Evolutionary conservation across 208 protist species (phyloP).

Genomic region (Leishmania amazonensis): DNA sequence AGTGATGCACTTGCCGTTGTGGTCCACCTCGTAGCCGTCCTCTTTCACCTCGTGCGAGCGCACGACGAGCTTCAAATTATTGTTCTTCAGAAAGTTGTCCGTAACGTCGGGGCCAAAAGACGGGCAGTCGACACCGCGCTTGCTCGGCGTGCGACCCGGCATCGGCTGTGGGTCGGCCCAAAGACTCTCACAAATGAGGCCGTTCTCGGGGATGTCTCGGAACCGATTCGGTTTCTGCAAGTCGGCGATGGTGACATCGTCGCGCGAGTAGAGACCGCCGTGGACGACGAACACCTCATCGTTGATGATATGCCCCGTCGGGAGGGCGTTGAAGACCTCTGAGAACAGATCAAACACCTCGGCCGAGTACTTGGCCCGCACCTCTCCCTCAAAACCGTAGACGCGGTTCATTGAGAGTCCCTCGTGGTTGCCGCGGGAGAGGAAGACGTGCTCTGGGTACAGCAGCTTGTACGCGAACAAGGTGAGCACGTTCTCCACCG

Average conservation of each 20-base stretch:
- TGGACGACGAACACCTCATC: conserved; percentile 95
- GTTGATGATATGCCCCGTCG: conserved; percentile 94
- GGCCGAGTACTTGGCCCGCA: conserved; percentile 94
- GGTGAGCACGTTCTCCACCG: conserved; percentile 95
- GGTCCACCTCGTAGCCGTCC: conserved; percentile 95
- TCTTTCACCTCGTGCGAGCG: conserved; percentile 98
- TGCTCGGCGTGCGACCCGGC: conserved; percentile 91
- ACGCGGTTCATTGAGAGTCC: conserved; percentile 96
- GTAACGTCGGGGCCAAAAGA: conserved; percentile 98
- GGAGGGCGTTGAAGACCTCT: conserved; percentile 96
- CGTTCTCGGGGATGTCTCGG: conserved; percentile 94
- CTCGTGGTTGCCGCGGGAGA: conserved; percentile 98
- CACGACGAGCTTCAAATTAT: conserved; percentile 95
- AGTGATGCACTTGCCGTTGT: conserved; percentile 93
- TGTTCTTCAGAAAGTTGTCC: conserved; percentile 93
- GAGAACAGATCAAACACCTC: conserved; percentile 95
- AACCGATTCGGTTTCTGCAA: conserved; percentile 96
- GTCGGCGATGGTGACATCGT: conserved; percentile 97
- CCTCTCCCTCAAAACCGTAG: conserved; percentile 99
- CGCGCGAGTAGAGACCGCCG: conserved; percentile 95
- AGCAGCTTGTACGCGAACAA: conserved; percentile 97
- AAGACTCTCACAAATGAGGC: conserved; percentile 96
- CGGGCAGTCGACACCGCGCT: conserved; percentile 95
- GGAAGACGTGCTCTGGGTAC: conserved; percentile 95
- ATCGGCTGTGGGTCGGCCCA: conserved; percentile 97